These are phyloP conservation scores for Gymnopilus junonius DNA, from an alignment of 768 basidiomycete species.

Conservation along the genomic window DNA sequence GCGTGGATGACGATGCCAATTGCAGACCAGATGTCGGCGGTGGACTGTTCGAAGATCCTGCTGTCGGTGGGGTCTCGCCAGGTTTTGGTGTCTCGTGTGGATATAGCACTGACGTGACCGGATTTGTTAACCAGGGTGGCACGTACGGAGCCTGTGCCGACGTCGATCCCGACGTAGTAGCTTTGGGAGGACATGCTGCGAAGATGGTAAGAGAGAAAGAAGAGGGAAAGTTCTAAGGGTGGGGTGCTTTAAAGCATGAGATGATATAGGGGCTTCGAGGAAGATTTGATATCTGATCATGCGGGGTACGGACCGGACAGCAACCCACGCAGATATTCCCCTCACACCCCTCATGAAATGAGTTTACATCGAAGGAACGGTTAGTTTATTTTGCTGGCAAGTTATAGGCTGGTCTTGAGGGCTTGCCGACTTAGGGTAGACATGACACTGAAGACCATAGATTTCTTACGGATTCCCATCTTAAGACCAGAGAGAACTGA, in stretches of 20 bases:
- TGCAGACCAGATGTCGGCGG: slow-evolving; percentile 81
- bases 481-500: neutral
- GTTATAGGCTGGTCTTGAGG: no score
- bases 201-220: neutral
- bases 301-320: neutral
- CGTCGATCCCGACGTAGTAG: slow-evolving; percentile 79
- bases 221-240: neutral
- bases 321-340: no score
- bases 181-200: slow-evolving; percentile 17
- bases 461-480: neutral
- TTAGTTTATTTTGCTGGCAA: neutral
- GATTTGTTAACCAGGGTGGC: slow-evolving; percentile 75
- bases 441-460: neutral
- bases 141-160: slow-evolving; percentile 94
- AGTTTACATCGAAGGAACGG: no score
- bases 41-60: slow-evolving; percentile 96
- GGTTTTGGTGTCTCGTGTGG: slow-evolving; percentile 81
- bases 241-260: neutral
- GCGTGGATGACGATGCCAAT: slow-evolving; percentile 65
- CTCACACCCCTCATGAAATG: no score
- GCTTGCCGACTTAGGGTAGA: neutral
- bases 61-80: slow-evolving; percentile 86
- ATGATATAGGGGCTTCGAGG: neutral
- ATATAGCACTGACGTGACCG: slow-evolving; percentile 78
- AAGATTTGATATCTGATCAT: slow-evolving; percentile 1